Evolutionary conservation across 148 eudicot species (phyloP).

Genomic region (Camellia japonica): DNA sequence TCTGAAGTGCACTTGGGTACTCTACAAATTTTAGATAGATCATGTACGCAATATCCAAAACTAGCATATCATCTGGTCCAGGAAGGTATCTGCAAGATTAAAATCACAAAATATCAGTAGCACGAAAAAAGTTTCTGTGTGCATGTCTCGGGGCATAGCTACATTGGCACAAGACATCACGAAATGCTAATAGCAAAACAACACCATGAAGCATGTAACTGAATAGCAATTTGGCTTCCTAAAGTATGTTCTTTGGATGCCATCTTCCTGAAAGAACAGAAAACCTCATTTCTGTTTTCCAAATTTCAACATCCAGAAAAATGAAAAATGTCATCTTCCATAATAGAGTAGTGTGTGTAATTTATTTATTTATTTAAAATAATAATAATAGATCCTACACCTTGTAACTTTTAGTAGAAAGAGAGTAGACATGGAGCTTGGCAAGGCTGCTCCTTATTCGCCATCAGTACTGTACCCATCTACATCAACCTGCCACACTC

Average conservation of each 20-base stretch:
- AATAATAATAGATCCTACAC: background rate
- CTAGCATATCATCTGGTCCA: constrained; percentile 81
- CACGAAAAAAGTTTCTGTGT: background rate
- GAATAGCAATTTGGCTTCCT: background rate
- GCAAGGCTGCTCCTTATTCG: background rate
- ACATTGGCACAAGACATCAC: background rate
- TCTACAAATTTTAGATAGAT: constrained; percentile 70
- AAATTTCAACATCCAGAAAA: background rate
- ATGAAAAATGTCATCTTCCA: background rate
- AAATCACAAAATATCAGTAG: constrained; percentile 4
- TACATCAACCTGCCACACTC: background rate
- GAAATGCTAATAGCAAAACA: background rate
- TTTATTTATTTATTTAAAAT: no score
- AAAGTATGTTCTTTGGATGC: background rate
- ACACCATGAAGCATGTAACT: background rate
- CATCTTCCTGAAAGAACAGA: background rate
- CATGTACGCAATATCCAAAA: constrained; percentile 66
- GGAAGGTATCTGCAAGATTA: constrained; percentile 73
- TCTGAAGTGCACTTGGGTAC: constrained; percentile 80
- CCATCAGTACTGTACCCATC: background rate
- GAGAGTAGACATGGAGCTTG: no score
- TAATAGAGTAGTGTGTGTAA: no score
- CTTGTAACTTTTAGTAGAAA: no score
- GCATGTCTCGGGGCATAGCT: background rate
- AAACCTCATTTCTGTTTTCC: background rate